Percentiles rank a stretch among this genome's conserved stretches.
These are phyloP conservation scores for Sindora glabra DNA, from an alignment of 306 rosid genomes.

Conservation along the genomic window DNA sequence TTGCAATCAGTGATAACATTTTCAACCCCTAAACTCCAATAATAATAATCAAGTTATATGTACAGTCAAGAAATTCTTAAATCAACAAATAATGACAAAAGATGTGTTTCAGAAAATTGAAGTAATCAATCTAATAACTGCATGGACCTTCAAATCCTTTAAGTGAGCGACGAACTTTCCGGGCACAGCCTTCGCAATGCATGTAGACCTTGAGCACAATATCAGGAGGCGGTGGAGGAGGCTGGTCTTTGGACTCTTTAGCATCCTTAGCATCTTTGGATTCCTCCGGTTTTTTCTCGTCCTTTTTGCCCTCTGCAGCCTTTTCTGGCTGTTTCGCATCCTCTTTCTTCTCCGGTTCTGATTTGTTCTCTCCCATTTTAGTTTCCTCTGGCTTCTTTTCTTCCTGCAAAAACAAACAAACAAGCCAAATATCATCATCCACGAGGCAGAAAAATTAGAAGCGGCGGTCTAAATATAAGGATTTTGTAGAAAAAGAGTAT, in stretches of 20 bases:
- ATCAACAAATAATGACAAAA: not conserved
- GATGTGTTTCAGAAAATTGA: not conserved
- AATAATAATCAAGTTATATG: too few relatives aligned
- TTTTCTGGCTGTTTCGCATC: conserved; percentile 9
- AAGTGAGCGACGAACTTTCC: conserved; percentile 77
- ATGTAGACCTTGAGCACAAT: conserved; percentile 73
- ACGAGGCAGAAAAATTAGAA: not conserved
- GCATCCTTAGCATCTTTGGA: conserved; percentile 21
- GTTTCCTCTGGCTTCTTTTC: conserved; percentile 51
- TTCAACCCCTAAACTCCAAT: conserved; percentile 56
- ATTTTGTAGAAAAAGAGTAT: not conserved
- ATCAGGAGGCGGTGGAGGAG: conserved; percentile 51
- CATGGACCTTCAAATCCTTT: conserved; percentile 63
- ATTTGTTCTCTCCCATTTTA: conserved; percentile 42
- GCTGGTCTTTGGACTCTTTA: conserved; percentile 19
- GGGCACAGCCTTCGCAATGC: conserved; percentile 99
- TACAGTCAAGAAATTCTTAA: not conserved
- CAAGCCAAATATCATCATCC: not conserved
- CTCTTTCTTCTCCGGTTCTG: conserved; percentile 23
- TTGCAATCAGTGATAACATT: conserved; percentile 63
- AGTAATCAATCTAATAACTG: too few relatives aligned
- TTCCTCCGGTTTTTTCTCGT: conserved; percentile 17
- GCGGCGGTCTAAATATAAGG: not conserved
- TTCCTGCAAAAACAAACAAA: conserved; percentile 29
- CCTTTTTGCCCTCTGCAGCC: conserved; percentile 7